Percentiles rank a stretch among this genome's conserved stretches.
Conservation (phyloP, 352 stramenopile species). For the Peronosclerospora sorghi region DNA sequence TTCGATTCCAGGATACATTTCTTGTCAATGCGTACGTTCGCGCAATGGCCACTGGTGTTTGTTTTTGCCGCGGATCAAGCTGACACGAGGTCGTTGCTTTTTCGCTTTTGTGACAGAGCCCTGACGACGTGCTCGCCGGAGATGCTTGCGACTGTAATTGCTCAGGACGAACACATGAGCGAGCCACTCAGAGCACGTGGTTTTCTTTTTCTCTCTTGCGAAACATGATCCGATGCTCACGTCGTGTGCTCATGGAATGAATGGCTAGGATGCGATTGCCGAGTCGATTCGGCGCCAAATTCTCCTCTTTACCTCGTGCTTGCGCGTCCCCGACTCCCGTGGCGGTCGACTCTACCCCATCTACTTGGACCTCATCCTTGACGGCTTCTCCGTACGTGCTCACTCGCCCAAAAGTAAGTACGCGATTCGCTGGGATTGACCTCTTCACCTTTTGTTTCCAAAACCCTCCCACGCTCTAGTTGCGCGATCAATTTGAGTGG, state of each 20-base stretch:
- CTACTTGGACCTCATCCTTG: constrained; percentile 60
- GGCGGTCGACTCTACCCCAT: constrained; percentile 46
- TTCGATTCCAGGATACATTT: constrained; percentile 70
- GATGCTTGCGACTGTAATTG: constrained; percentile 43
- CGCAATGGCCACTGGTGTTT: not conserved
- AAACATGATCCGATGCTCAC: not conserved
- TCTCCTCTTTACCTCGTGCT: constrained; percentile 35
- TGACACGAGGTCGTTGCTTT: not conserved
- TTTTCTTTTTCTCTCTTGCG: not conserved
- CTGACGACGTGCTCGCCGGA: constrained; percentile 32
- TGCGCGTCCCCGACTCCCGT: constrained; percentile 10
- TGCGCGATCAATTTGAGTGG: constrained; percentile 76
- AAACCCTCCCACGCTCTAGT: constrained; percentile 18
- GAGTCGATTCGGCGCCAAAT: constrained; percentile 67
- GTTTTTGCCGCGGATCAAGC: not conserved
- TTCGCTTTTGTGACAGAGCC: constrained; percentile 8
- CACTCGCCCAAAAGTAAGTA: no score
- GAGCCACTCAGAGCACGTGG: constrained; percentile 28
- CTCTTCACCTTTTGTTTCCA: not conserved
- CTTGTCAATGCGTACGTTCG: constrained; percentile 46
- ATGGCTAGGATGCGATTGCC: constrained; percentile 38
- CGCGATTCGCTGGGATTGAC: not conserved
- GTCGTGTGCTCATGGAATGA: not conserved
- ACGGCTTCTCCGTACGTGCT: constrained; percentile 45
- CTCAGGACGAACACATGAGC: constrained; percentile 44